Percentiles rank a stretch among this genome's conserved stretches.
Conservation (phyloP, 305 asterid genomes). For the Fraxinus greggii region DNA sequence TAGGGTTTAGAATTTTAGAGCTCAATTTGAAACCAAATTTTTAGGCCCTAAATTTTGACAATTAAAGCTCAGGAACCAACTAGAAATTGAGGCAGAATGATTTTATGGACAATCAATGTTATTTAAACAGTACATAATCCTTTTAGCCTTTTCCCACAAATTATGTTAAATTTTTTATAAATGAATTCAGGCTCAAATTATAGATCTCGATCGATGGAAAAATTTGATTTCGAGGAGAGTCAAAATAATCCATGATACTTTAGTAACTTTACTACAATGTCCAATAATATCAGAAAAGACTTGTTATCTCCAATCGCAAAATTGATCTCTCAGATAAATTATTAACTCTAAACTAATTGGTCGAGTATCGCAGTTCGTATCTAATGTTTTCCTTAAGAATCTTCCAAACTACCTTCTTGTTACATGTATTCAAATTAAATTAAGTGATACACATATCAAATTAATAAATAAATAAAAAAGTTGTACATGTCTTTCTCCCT, state of each 20-base stretch:
- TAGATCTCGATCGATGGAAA: neutral
- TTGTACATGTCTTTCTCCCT: neutral
- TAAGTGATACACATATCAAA: neutral
- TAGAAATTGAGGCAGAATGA: neutral
- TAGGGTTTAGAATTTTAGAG: neutral
- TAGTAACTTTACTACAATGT: neutral
- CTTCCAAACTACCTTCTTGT: neutral
- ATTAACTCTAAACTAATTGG: neutral
- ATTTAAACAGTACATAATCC: neutral
- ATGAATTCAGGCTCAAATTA: neutral
- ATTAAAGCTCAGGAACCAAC: neutral
- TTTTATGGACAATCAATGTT: neutral
- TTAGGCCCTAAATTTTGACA: neutral
- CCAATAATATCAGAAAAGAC: neutral
- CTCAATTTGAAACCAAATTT: neutral
- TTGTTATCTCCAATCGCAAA: neutral
- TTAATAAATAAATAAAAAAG: neutral
- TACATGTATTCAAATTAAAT: neutral
- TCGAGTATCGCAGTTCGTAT: neutral
- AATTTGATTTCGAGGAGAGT: neutral
- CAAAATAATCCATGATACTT: neutral
- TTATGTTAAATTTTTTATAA: neutral
- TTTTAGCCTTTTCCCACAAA: neutral
- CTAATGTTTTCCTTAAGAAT: neutral
- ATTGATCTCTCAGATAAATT: neutral